phyloP scores from a whole-genome alignment of 495 filamentous ascomycete species.

The Immersiella caudata region DNA sequence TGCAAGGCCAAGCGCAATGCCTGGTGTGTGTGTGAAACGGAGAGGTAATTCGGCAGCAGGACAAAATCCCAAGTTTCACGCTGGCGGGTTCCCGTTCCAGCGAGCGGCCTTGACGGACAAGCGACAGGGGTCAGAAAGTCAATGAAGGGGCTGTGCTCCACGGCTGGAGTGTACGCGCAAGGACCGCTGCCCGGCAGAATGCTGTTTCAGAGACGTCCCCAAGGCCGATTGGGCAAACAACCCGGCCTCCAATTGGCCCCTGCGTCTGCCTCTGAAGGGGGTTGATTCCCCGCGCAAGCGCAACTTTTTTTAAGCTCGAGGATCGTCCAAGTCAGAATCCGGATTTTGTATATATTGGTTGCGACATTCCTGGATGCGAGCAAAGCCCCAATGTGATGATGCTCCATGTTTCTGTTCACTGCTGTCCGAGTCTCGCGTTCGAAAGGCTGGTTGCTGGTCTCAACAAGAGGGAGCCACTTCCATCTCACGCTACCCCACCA shows the following conservation, averaged over 20 bases:
- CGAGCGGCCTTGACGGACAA: conserved; percentile 29
- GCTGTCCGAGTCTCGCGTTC: background rate
- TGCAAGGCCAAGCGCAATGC: conserved; percentile 15
- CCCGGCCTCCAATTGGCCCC: background rate
- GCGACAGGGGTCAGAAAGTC: conserved; percentile 29
- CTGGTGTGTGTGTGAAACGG: conserved; percentile 23
- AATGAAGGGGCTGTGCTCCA: conserved; percentile 37
- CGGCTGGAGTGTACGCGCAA: conserved; percentile 12
- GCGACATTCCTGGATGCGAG: background rate
- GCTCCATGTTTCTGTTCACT: background rate
- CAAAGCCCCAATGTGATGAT: background rate
- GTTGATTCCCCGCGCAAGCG: background rate
- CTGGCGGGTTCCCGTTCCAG: conserved; percentile 30
- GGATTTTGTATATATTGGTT: conserved; percentile 15
- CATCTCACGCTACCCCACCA: background rate
- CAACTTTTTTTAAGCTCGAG: conserved; percentile 9
- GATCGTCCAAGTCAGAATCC: conserved; percentile 14
- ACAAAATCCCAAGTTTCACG: conserved; percentile 35
- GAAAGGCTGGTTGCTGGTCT: background rate
- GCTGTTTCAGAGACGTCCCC: conserved; percentile 32
- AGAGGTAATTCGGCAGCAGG: conserved; percentile 32
- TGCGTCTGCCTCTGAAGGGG: background rate
- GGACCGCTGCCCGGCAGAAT: conserved; percentile 30
- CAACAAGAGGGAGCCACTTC: background rate
- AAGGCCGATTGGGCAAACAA: conserved; percentile 3